These are phyloP conservation scores for Ogataea hybrid DNA, from an alignment of 1,139 yeast species.

Conservation along the genomic window DNA sequence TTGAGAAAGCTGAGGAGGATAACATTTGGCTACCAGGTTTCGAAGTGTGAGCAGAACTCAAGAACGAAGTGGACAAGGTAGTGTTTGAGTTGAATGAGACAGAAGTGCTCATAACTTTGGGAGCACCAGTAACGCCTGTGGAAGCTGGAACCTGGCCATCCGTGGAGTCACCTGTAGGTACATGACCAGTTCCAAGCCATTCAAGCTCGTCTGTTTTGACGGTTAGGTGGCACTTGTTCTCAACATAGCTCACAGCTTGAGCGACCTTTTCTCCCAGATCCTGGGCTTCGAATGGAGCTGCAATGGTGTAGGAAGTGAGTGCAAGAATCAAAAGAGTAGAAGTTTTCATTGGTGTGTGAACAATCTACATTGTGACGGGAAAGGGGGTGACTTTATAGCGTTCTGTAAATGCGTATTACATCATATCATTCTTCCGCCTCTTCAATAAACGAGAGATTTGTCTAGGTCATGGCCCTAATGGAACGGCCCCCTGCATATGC, in stretches of 20 bases:
- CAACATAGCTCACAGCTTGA: not conserved
- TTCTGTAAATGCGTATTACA: not conserved
- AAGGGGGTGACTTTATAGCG: not conserved
- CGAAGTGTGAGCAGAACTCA: not conserved
- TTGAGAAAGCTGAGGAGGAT: not conserved
- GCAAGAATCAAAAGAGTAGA: slow-evolving; percentile 1
- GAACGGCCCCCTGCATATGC: not conserved
- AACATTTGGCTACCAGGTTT: no score
- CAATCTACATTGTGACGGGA: not conserved
- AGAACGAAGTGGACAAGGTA: not conserved
- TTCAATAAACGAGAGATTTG: not conserved
- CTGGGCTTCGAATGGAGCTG: slow-evolving; percentile 5
- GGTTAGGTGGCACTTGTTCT: not conserved
- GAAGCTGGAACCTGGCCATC: not conserved
- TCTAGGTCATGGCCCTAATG: not conserved
- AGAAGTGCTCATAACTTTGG: not conserved
- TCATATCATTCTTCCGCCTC: not conserved
- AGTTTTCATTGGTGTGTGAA: slow-evolving; percentile 1
- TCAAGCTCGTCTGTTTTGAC: not conserved
- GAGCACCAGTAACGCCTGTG: not conserved
- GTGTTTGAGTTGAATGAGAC: not conserved
- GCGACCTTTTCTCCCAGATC: not conserved
- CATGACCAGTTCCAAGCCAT: not conserved
- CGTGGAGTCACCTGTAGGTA: not conserved
- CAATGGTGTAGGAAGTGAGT: slow-evolving; percentile 2